Evolutionary conservation across 2,329 filamentous ascomycete species (phyloP), one percentile per base, ranked within the genome.

Genomic region (Pseudogymnoascus pannorum): DNA sequence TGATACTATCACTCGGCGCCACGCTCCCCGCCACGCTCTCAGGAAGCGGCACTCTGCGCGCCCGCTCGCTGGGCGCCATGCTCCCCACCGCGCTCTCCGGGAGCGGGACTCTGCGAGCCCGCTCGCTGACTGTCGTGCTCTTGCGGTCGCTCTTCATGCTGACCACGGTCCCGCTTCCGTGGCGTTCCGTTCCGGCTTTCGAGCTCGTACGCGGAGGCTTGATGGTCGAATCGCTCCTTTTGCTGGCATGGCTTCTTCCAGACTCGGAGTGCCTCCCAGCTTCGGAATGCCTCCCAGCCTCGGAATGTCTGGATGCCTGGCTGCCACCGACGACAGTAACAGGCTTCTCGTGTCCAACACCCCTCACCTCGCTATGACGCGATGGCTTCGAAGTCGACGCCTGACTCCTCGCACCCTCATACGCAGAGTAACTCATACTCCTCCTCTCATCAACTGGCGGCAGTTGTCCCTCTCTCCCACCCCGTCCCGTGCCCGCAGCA

Each of bases 1-100:
- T 85, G 61, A 87, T 84, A 67, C 83, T 86, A 68, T 87, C 84
- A 66, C 78, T 81, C 1, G 84, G 84, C 44, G 78, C 81, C 35
- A 87, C 74, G 66, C 81, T 85, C 57, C 75, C 78, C 59, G 73
- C 72, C 42, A 65, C 57, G 61, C 68, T 68, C 24, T 44, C 24
- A 3, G 67, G 67, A 5, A 69, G 42, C 9, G 69, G 67, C n/a
- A 69, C 63, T 7, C 67, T 62, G n/a, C 65, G 61, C 5, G 67
- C 66, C 7, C 58, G 59, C 33, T 48, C 60, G 40, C 33, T 29
- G 1, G 58, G 12, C 29, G 64, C 54, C 5, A 29, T 51, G 16
- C 65, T 84, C 81, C 38, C 80, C 77, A 58, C 63, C 42, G 64
- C 54, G 62, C 68, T 68, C 24, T 48, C 24, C 3, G 68, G 68